A percentile compares a stretch with the other conserved stretches of the same genome.
Evolutionary conservation across 2,329 filamentous ascomycete genomes (phyloP).

Genomic region (Dactylonectria estremocensis): DNA sequence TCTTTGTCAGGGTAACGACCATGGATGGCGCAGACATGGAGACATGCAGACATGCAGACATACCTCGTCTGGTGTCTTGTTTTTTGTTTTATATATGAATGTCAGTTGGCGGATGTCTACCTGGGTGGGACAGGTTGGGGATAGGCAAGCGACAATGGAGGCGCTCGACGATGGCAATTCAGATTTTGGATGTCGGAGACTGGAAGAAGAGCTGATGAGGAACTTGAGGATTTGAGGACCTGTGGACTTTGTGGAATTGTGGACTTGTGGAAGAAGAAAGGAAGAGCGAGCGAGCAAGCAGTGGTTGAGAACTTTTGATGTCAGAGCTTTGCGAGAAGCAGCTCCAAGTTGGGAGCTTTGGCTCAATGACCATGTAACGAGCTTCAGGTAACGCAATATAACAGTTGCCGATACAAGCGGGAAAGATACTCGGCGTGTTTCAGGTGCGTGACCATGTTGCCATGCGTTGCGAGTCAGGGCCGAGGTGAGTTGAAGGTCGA

Average conservation of each 20-base stretch:
- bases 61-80: conserved; percentile 37
- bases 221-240: conserved; percentile 8
- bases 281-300: conserved; percentile 32
- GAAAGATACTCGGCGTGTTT: conserved; percentile 4
- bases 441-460: conserved; percentile 9
- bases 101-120: conserved; percentile 25
- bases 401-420: conserved; percentile 12
- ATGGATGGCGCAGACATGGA: conserved; percentile 45
- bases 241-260: not conserved
- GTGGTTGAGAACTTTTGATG: conserved; percentile 27
- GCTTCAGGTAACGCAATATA: conserved; percentile 15
- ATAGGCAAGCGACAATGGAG: conserved; percentile 34
- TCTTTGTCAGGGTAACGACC: conserved; percentile 48
- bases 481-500: not conserved
- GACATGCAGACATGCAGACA: conserved; percentile 35
- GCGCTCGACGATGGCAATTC: conserved; percentile 27
- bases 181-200: conserved; percentile 40
- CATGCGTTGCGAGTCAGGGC: not conserved
- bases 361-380: conserved; percentile 21
- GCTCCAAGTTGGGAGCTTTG: conserved; percentile 17
- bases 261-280: conserved; percentile 29
- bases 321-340: conserved; percentile 17
- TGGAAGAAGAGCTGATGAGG: conserved; percentile 25
- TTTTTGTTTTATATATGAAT: conserved; percentile 41
- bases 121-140: conserved; percentile 41